phyloP scores from a whole-genome alignment of 371 early-diverging fungal species.

The Mucor indicus region DNA sequence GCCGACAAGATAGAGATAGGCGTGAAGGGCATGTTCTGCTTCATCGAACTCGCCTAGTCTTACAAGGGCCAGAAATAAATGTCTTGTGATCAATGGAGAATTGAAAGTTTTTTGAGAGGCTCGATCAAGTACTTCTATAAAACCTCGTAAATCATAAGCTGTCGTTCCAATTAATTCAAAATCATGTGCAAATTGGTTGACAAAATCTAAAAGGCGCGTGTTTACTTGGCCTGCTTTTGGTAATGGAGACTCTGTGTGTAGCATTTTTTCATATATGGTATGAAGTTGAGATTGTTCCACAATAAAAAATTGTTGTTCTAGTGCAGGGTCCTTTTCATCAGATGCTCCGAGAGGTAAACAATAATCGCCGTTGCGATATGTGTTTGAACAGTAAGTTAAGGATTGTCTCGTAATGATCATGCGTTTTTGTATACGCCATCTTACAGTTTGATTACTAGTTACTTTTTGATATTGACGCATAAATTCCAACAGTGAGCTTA shows the following conservation, averaged over 20 bases:
- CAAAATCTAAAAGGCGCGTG: slow-evolving; percentile 54
- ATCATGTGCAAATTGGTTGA: slow-evolving; percentile 62
- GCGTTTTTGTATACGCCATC: slow-evolving; percentile 50
- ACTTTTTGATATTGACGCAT: slow-evolving; percentile 55
- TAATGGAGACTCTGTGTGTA: slow-evolving; percentile 51
- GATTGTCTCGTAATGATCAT: slow-evolving; percentile 41
- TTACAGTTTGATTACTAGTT: slow-evolving; percentile 34
- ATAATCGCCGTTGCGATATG: slow-evolving; percentile 33
- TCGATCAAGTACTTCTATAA: slow-evolving; percentile 51
- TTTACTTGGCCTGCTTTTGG: slow-evolving; percentile 70
- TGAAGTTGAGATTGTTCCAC: slow-evolving; percentile 27
- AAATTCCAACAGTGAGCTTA: slow-evolving; percentile 31
- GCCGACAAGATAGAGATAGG: slow-evolving; percentile 61
- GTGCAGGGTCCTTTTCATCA: not conserved
- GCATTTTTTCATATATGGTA: slow-evolving; percentile 59
- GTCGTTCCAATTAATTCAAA: slow-evolving; percentile 50
- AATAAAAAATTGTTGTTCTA: slow-evolving; percentile 20
- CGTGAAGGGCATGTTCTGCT: slow-evolving; percentile 62
- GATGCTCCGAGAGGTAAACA: slow-evolving; percentile 7
- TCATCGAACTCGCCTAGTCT: slow-evolving; percentile 72
- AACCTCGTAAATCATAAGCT: slow-evolving; percentile 22
- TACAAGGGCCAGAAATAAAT: slow-evolving; percentile 57
- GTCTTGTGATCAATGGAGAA: slow-evolving; percentile 68
- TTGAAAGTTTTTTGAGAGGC: slow-evolving; percentile 68
- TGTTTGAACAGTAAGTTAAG: slow-evolving; percentile 21